A percentile compares a stretch with the other conserved stretches of the same genome.
Evolutionary conservation across 2,329 filamentous ascomycete species (phyloP).

Genomic region (Aureobasidium vineae): DNA sequence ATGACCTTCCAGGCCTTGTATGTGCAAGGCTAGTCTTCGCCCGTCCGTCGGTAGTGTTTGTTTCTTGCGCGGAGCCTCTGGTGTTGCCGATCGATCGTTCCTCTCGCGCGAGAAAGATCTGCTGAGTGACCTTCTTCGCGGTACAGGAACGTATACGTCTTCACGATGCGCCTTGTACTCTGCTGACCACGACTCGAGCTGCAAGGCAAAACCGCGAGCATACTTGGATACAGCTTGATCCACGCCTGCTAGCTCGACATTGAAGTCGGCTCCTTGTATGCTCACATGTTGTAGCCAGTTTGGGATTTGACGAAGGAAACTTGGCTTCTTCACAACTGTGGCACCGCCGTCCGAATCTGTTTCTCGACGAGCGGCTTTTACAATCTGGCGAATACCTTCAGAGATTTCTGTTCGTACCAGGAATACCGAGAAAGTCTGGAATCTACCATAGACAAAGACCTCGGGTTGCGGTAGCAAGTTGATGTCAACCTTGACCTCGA

Average conservation of each 20-base stretch:
- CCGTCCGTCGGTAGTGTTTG: slow-evolving; percentile 59
- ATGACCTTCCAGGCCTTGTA: slow-evolving; percentile 81
- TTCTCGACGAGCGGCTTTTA: slow-evolving; percentile 74
- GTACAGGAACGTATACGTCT: slow-evolving; percentile 54
- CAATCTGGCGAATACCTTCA: slow-evolving; percentile 86
- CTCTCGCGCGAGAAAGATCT: slow-evolving; percentile 37
- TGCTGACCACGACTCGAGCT: slow-evolving; percentile 81
- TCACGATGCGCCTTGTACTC: slow-evolving; percentile 81
- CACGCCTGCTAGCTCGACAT: slow-evolving; percentile 83
- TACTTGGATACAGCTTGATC: slow-evolving; percentile 80
- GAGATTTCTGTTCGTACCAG: slow-evolving; percentile 91
- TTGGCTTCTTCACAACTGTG: slow-evolving; percentile 50
- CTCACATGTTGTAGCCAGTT: slow-evolving; percentile 81
- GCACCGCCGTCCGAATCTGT: slow-evolving; percentile 52
- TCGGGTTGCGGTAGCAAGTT: slow-evolving; percentile 82
- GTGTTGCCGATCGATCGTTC: slow-evolving; percentile 54
- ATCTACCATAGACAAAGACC: slow-evolving; percentile 72
- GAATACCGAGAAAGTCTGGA: slow-evolving; percentile 85
- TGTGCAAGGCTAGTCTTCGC: slow-evolving; percentile 74
- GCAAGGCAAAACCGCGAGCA: slow-evolving; percentile 77
- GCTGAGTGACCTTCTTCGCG: slow-evolving; percentile 68
- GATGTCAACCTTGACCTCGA: slow-evolving; percentile 82
- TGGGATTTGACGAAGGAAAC: slow-evolving; percentile 75
- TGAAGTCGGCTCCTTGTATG: slow-evolving; percentile 84
- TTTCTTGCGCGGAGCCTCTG: slow-evolving; percentile 39